Evolutionary conservation across 768 basidiomycete species (phyloP).

Genomic region (Agrocybe pediades): DNA sequence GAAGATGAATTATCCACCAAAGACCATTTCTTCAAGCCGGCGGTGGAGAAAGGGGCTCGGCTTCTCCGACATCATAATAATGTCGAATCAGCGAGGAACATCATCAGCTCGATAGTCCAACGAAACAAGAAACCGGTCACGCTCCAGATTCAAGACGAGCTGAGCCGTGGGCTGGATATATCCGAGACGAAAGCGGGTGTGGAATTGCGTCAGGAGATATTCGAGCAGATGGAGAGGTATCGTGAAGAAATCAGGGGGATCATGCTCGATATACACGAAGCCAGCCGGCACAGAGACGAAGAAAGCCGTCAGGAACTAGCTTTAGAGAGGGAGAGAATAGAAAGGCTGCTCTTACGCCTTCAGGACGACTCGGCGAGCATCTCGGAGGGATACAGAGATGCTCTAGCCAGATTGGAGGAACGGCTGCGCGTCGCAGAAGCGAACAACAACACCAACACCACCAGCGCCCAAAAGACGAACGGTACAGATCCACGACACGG

Average conservation of each 20-base stretch:
- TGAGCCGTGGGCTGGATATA: slow-evolving; percentile 48
- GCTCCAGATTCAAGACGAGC: slow-evolving; percentile 56
- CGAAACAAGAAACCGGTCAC: slow-evolving; percentile 35
- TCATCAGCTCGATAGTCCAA: slow-evolving; percentile 44
- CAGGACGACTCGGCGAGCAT: slow-evolving; percentile 19
- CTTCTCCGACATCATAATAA: slow-evolving; percentile 44
- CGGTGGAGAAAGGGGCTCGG: slow-evolving; percentile 48
- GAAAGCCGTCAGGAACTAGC: slow-evolving; percentile 19
- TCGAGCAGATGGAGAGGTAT: slow-evolving; percentile 46
- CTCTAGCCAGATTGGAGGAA: slow-evolving; percentile 18
- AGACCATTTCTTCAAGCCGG: slow-evolving; percentile 53
- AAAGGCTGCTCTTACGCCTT: slow-evolving; percentile 13
- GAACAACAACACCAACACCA: not conserved
- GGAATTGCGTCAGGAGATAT: slow-evolving; percentile 51
- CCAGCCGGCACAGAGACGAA: slow-evolving; percentile 17
- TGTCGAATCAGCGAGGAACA: slow-evolving; percentile 38
- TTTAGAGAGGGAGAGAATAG: slow-evolving; percentile 14
- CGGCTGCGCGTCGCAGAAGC: slow-evolving; percentile 16
- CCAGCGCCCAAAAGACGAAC: too few species aligned
- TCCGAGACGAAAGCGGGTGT: slow-evolving; percentile 54
- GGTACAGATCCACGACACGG: not conserved
- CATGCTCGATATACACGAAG: slow-evolving; percentile 45
- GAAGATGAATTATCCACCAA: slow-evolving; percentile 44
- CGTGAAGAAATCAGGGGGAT: slow-evolving; percentile 49
- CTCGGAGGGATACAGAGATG: slow-evolving; percentile 15